Base-by-base conservation (phyloP, 306 rosid genomes). In the Begonia peltatifolia region DNA sequence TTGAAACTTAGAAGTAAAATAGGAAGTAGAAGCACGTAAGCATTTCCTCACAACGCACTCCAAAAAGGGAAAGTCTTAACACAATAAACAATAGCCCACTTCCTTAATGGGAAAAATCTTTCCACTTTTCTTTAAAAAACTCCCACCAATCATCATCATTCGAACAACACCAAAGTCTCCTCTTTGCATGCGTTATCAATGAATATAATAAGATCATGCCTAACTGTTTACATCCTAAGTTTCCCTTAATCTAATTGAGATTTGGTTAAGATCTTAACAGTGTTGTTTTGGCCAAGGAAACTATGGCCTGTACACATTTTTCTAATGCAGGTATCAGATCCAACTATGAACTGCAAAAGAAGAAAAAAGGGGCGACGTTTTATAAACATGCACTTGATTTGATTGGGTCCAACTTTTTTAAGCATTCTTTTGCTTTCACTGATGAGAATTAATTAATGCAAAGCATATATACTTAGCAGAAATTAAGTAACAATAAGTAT, bases 61-160 rank as follows among this genome's bases (percentile, higher is more conserved):
- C 73, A 53, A 59, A 77, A 64, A 44, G 70, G 73, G 70, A 42
- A 80, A 76, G 71, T 67, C 68, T 42, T 50, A 58, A 59, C 54
- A 47, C 46, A 35, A 22, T 65, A 63, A 59, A 48, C 52, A 59
- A 53, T 57, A 42, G 1, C 63, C 38, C 38, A 57, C 18, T 68
- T 30, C 76, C 73, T 13, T 56, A 55, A 53, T 46, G 47, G 78
- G 84, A 56, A 70, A 70, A 17, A 5, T 30, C 38, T 30, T 30
- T 30, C 6, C 6, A 30, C 35, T 25, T 25, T 25, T 69, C 12
- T 4, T 70, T 48, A 63, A 9, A n/a, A 55, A 44, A 13, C 42
- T 53, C 67, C 76, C 69, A 73, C 76, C 66, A 57, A 53, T 2
- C 17, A 50, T 50, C 53, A 68, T 75, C 48, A 50, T 67, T 62